Base-by-base conservation (phyloP, 768 basidiomycete species). In the Lactarius akahatsu region DNA sequence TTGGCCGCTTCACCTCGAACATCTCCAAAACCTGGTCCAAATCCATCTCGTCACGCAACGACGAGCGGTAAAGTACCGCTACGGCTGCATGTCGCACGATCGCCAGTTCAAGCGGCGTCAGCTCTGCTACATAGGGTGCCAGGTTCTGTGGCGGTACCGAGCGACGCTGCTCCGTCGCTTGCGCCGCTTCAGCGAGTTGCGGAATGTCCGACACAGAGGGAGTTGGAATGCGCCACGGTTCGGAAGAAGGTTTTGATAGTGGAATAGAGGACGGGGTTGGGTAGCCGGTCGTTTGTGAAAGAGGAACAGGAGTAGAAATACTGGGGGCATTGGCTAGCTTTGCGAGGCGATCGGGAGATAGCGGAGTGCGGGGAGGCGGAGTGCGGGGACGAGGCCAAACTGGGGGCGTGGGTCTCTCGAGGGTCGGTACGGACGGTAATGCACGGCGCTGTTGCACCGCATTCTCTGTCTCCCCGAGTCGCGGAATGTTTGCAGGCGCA, bases 31-130 rank as follows among this genome's bases (percentile, higher is more conserved):
- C 81, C 74, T 99, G 97, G 67, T 98, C 96, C 71, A 98, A 73
- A 71, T 96, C 94, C 64, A 94, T 87, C 60, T 90, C 85, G 67
- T 93, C 91, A 69, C 83, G 86, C 32, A 98, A 76, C 15, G 90
- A 86, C 5, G 90, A 92, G 69, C 88, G 83, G 66, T 87, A 85
- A 55, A 99, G 80, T 7, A 86, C 84, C 7, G 95, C 81, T 3
- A 98, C 85, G 3, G 96, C 94, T 63, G 88, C 89, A 75, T 98
- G 92, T 77, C 94, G 96, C 75, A 98, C 86, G 68, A 98, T 92
- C 4, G 92, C 86, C 64, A 92, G 81, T 75, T 99, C 95, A 43
- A 97, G 80, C 2, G 90, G 80, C 64, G 83, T 89, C 45, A 99
- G 80, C 74, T 94, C 91, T 10, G 91, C 91, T 54, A 99, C 85